Conservation (phyloP, 768 basidiomycete species). For the Tylopilus plumbeoviolaceoides region DNA sequence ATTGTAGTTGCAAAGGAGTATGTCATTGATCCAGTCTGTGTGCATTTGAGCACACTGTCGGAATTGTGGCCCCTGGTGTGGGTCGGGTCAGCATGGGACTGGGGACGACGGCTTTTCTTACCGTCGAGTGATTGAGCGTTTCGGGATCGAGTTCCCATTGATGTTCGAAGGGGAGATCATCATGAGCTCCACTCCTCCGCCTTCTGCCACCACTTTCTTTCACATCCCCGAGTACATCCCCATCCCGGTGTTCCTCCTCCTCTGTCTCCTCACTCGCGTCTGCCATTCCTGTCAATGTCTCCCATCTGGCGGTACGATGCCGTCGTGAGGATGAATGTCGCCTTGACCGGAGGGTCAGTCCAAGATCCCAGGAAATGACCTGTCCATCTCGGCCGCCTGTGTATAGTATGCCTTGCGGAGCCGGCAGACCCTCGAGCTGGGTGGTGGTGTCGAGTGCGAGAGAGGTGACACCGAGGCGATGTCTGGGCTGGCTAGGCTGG, state of each 20-base stretch:
- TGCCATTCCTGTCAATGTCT: constrained; percentile 80
- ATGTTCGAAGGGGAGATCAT: constrained; percentile 57
- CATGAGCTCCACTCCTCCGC: constrained; percentile 27
- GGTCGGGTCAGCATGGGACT: constrained; percentile 5
- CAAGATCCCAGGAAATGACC: constrained; percentile 84
- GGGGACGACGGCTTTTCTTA: constrained; percentile 29
- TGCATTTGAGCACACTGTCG: constrained; percentile 88
- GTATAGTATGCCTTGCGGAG: constrained; percentile 86
- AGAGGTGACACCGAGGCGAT: constrained; percentile 81
- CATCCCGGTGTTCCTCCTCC: constrained; percentile 65
- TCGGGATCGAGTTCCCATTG: constrained; percentile 77
- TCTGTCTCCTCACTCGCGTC: constrained; percentile 70
- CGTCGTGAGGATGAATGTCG: constrained; percentile 27
- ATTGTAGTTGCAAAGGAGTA: constrained; percentile 86
- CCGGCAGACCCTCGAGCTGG: constrained; percentile 54
- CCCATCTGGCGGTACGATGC: constrained; percentile 52
- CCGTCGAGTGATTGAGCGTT: constrained; percentile 44
- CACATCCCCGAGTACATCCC: constrained; percentile 76
- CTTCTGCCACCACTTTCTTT: constrained; percentile 34
- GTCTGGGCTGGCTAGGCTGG: constrained; percentile 56
- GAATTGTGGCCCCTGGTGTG: constrained; percentile 54
- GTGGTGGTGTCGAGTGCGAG: constrained; percentile 88
- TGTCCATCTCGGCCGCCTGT: constrained; percentile 87
- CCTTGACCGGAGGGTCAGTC: constrained; percentile 52
- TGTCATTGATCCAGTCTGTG: constrained; percentile 96